Base-by-base conservation (phyloP, 257 asterid species). In the Salvia rosmarinus region DNA sequence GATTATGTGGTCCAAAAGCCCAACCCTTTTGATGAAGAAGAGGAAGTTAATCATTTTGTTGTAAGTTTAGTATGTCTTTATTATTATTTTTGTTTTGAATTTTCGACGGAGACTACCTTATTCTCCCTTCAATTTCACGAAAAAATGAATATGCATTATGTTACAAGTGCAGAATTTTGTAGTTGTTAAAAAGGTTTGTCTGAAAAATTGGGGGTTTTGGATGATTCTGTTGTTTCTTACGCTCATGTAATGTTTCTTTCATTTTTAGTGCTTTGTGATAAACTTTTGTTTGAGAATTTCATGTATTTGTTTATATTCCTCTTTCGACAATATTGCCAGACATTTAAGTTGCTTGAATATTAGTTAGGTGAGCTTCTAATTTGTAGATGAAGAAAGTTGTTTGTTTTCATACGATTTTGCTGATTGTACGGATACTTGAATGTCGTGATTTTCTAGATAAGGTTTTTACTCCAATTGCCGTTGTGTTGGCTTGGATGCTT, bases 101-200 rank as follows among this genome's bases (percentile, higher is more conserved):
- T 43, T 0, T 14, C 1, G 12, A 44, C 4, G 5, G 56, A 40
- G 20, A 16, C 64, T 8, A 54, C 16, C 69, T 49, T 52, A 19
- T 44, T 49, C 25, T 12, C 19, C 56, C 56, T 71, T 77, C 47
- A 51, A 32, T 68, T 60, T 64, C 78, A 11, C 20, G 17, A 51
- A 65, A 65, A 32, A 42, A 3, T 60, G 52, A 7, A 21, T 54
- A 23, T 56, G 43, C 65, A 8, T 55, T 70, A 62, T 66, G 5
- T 56, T 51, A 20, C 50, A 23, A 19, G 54, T 21, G 1, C 39
- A 34, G 20, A 25, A 39, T 63, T 16, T 40, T 63, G 37, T 49
- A 32, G 77, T 56, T 56, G 57, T 16, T 19, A 34, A 17, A 14
- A 4, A 37, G 11, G 63, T 58, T 77, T 25, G 3, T 14, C 62